These are phyloP conservation scores for Pelargonium australe DNA, from an alignment of 441 rosid genomes.

Conservation along the genomic window DNA sequence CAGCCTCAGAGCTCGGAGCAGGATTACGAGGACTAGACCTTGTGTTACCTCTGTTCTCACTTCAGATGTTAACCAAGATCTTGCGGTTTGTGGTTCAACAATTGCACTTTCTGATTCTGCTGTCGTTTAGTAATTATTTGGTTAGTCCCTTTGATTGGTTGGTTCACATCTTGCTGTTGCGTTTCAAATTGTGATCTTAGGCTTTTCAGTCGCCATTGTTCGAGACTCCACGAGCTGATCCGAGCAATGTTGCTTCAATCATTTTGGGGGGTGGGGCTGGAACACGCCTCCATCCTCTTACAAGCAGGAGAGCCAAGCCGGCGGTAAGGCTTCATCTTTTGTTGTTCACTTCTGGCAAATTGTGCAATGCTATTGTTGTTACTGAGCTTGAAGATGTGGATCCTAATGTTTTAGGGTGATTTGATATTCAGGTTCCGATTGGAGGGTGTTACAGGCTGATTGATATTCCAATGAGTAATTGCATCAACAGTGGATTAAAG, in stretches of 20 bases:
- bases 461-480: constrained; percentile 5
- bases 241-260: constrained; percentile 22
- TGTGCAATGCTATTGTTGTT: background rate
- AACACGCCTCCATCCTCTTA: constrained; percentile 24
- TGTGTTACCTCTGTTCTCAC: background rate
- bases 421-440: background rate
- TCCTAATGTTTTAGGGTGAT: background rate
- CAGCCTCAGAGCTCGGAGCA: background rate
- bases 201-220: constrained; percentile 8
- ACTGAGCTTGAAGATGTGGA: too few relatives aligned
- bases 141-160: too few relatives aligned
- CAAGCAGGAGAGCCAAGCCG: constrained; percentile 24
- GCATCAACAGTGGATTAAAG: constrained; percentile 1
- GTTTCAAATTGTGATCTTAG: constrained; percentile 8
- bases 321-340: constrained; percentile 12
- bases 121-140: background rate
- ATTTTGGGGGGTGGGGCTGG: constrained; percentile 25
- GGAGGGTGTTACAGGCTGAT: constrained; percentile 4
- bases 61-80: background rate
- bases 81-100: background rate
- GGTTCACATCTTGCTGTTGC: background rate
- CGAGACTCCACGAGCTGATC: constrained; percentile 20
- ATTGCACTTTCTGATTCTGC: too few relatives aligned
- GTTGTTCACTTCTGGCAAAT: background rate
- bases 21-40: background rate